Conservation (phyloP, 805 yeast genomes). For the Cyberlindnera mycetangii region DNA sequence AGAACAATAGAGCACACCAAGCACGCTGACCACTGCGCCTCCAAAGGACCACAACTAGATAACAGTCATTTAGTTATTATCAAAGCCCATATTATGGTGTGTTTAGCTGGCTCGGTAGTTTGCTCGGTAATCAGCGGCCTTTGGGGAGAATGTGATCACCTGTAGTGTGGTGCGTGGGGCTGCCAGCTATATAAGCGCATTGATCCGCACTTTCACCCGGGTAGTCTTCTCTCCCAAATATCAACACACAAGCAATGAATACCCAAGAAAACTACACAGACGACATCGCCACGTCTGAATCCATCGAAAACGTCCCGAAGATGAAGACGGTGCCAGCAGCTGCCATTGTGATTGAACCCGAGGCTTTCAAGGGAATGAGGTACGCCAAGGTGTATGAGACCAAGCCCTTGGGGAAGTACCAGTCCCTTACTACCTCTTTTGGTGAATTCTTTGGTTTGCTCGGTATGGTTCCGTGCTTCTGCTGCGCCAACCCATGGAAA, state of each 20-base stretch:
- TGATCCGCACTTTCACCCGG: too few relatives aligned
- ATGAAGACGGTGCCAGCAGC: not conserved
- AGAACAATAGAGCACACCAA: not conserved
- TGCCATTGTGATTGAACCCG: constrained; percentile 7
- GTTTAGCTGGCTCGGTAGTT: too few relatives aligned
- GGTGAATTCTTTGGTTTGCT: constrained; percentile 48
- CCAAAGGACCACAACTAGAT: too few relatives aligned
- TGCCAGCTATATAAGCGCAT: too few relatives aligned
- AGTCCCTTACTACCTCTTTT: constrained; percentile 34
- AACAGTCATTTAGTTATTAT: too few relatives aligned
- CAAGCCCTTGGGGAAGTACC: constrained; percentile 41
- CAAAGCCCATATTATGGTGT: too few relatives aligned
- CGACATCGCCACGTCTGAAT: not conserved
- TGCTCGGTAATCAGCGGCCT: too few relatives aligned
- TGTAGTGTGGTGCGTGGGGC: too few relatives aligned
- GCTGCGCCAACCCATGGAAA: constrained; percentile 54
- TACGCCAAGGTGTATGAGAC: constrained; percentile 41
- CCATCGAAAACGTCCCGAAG: not conserved
- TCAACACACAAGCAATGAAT: not conserved
- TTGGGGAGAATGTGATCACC: too few relatives aligned
- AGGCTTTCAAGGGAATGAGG: constrained; percentile 7
- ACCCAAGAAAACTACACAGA: not conserved
- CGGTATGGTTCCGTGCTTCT: constrained; percentile 40
- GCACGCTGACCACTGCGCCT: not conserved
- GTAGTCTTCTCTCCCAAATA: too few relatives aligned